Evolutionary conservation across 2,329 filamentous ascomycete species (phyloP), one percentile per base, ranked within the genome.

Genomic region (Colletotrichum nymphaeae): DNA sequence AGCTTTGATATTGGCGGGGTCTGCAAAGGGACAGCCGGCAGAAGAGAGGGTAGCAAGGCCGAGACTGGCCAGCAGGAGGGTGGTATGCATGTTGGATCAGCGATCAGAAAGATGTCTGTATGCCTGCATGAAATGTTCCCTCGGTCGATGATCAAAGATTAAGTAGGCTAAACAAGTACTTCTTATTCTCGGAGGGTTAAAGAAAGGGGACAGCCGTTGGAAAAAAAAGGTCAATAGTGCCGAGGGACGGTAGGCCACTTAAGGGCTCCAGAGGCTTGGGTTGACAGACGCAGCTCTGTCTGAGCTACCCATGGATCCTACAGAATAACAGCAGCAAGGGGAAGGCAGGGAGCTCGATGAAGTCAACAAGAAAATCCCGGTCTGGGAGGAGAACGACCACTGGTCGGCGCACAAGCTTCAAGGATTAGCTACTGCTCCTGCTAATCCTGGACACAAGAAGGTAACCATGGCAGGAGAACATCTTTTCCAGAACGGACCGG

Each of bases 1-100:
- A 12, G 63, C 57, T 37, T 67, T 63, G 62, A 74, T 57, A 37
- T 74, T 72, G 35, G 68, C 24, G 9, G 68, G 76, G 24, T 82
- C 78, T 24, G 82, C 80, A 69, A 78, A 84, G 9, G 83, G 83
- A 35, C 83, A 84, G 42, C 81, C 77, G 1, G 79, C 74, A 5
- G 65, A 55, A 5, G 65, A 64, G 30, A 75, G 53, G 4, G 37
- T 28, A 52, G 69, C 80, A 32, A 73, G 52, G 1, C 76, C 77
- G 5, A 83, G 57, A 35, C 77, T 75, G 24, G 77, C 77, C 56
- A 82, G 26, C 30, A 74, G 22, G 37, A 72, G 55, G 22, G 57
- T 35, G 11, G 53, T 67, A 70, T 69, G 72, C 74, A 75, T 75
- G 35, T 35, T 62, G 19, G 37, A 16, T 35, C 14, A 32, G 32